Evolutionary conservation across 768 basidiomycete genomes (phyloP).

Genomic region (Phylloporus sp.): DNA sequence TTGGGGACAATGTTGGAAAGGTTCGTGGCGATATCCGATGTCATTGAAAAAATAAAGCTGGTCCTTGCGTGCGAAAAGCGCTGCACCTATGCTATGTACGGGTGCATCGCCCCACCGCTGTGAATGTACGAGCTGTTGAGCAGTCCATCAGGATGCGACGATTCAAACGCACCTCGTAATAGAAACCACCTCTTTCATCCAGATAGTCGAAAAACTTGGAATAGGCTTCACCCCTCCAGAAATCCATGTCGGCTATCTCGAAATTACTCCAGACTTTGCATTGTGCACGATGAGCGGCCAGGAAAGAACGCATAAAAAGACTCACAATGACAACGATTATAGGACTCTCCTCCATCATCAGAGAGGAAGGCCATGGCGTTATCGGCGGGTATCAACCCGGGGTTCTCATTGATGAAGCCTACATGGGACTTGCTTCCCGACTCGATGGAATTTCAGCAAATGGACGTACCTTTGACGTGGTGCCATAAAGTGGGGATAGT

Average conservation of each 20-base stretch:
- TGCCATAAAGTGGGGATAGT: constrained; percentile 83
- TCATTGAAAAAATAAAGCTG: constrained; percentile 81
- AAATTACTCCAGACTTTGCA: constrained; percentile 65
- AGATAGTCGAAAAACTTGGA: constrained; percentile 77
- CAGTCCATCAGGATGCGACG: neutral
- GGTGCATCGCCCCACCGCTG: constrained; percentile 86
- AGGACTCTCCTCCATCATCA: constrained; percentile 60
- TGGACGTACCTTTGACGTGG: constrained; percentile 53
- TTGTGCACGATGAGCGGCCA: neutral
- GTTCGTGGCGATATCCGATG: constrained; percentile 80
- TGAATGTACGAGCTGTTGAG: neutral
- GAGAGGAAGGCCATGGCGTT: constrained; percentile 74
- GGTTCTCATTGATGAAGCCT: constrained; percentile 67
- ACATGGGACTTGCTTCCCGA: neutral
- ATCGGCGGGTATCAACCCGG: constrained; percentile 52
- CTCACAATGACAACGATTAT: constrained; percentile 77
- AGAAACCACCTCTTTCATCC: constrained; percentile 82
- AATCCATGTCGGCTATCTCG: constrained; percentile 84
- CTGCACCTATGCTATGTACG: constrained; percentile 78
- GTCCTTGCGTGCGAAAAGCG: constrained; percentile 66
- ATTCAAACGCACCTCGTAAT: constrained; percentile 65
- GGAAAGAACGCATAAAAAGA: constrained; percentile 5
- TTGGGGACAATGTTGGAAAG: constrained; percentile 71
- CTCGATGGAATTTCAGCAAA: neutral
- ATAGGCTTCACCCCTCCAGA: constrained; percentile 85